phyloP scores from a whole-genome alignment of 257 asterid species.

The Mitragyna speciosa region DNA sequence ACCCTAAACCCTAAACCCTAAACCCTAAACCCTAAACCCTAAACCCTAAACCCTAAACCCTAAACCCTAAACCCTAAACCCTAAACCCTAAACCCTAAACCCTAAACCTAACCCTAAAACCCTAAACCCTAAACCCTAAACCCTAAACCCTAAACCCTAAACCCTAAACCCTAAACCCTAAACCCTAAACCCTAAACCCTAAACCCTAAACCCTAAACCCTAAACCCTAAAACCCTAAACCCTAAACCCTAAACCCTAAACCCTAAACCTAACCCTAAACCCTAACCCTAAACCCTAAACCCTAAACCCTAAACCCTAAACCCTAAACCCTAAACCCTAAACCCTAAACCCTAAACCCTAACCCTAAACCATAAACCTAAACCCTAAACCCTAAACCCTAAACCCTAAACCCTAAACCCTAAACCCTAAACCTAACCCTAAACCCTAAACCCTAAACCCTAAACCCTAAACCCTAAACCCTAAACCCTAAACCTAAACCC shows the following conservation, averaged over 20 bases:
- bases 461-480: slow-evolving; percentile 9
- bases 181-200: slow-evolving; percentile 8
- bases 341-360: slow-evolving; percentile 14
- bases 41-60: slow-evolving; percentile 16
- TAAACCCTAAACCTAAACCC: slow-evolving; percentile 4
- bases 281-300: slow-evolving; percentile 13
- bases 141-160: slow-evolving; percentile 17
- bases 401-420: slow-evolving; percentile 13
- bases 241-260: slow-evolving; percentile 2
- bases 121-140: slow-evolving; percentile 14
- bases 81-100: not conserved
- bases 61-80: slow-evolving; percentile 17
- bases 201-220: slow-evolving; percentile 13
- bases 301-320: slow-evolving; percentile 8
- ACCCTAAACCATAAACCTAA: not conserved
- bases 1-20: not conserved
- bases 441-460: slow-evolving; percentile 12
- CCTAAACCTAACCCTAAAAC: slow-evolving; percentile 6
- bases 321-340: slow-evolving; percentile 8
- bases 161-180: slow-evolving; percentile 10
- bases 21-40: not conserved
- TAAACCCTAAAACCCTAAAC: slow-evolving; percentile 14
- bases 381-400: not conserved
- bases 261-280: not conserved
- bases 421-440: slow-evolving; percentile 9